Evolutionary conservation across 192 early-diverging fungal species (phyloP), one percentile per base, ranked within the genome.

Genomic region (Backusella circina): DNA sequence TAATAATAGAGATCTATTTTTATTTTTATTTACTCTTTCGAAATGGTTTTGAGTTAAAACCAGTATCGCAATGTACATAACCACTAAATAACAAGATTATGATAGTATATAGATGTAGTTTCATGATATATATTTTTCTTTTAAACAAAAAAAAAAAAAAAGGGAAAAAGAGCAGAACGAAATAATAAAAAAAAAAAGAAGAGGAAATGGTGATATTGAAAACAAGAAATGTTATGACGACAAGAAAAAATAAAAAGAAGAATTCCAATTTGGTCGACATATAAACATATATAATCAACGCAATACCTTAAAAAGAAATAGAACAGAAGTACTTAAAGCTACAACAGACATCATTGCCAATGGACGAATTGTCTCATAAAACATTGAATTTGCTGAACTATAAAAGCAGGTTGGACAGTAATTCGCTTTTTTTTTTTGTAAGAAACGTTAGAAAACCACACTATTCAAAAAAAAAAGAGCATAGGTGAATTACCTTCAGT

Each of bases 351-450:
- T 65, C 13, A 74, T 66, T 6, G 61, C 69, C 65, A 75, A 57
- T 18, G 78, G 78, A 16, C 54, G 39, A 38, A 79, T 51, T 26
- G 47, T 21, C 36, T 47, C 50, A 23, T 37, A 26, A 61, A 61
- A 61, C 9, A 74, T 16, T 1, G 57, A 28, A 44, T 26, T 64
- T 18, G 73, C 68, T 70, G 72, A 67, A 65, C 74, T 79, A 37
- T 79, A 75, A 31, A 79, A 76, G 50, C 79, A 80, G 0, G 79
- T 80, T 31, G 79, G 75, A 47, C 79, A 80, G 30, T 73, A 35
- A 18, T 44, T 65, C 26, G 44, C 78, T 79, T 47, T 47, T 47
- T 47, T 39, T 47, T 47, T 47, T 16, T 16, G 12, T 16, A 73
- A 39, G 0, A 23, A 26, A 67, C 15, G 44, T 47, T 39, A 31